Base-by-base conservation (phyloP, 2,329 filamentous ascomycete genomes). In the Neoscytalidium dimidiatum region DNA sequence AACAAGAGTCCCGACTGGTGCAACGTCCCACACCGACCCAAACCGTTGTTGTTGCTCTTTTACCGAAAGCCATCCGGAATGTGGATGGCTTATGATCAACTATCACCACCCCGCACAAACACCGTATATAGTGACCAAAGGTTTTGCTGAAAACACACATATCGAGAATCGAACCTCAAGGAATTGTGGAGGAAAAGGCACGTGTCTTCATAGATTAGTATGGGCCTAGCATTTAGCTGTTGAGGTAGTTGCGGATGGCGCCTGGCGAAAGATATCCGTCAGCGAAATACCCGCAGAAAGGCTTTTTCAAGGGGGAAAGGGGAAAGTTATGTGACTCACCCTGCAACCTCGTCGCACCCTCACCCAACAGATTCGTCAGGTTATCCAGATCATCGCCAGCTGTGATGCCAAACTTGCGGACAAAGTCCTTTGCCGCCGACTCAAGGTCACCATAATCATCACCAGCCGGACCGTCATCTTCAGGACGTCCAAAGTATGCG, bases 361-460 rank as follows among this genome's bases (percentile, higher is more conserved):
- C 93, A 31, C 94, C 95, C 4, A 97, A 81, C 68, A 92, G 85
- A 70, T 89, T 88, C 26, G 89, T 90, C 71, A 98, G 79, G 78
- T 97, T 97, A 78, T 99, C 95, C 64, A 99, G 81, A 78, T 99
- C 95, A 75, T 99, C 95, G 64, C 93, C 94, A 26, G 95, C 94
- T 3, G 94, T 98, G 71, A 97, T 91, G 57, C 95, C 95, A 75
- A 98, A 97, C 75, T 92, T 93, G 74, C 95, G 88, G 33, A 98
- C 89, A 80, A 98, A 96, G 78, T 99, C 95, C 82, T 95, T 97
- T 66, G 95, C 95, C 0, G 93, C 93, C n/a, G 83, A 85, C 80
- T 99, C 95, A 66, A 99, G 82, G 73, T 97, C 94, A 52, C 94
- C 93, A 69, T 97, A 97, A 51, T 86, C 92, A 68, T 94, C 92